Percentiles rank a stretch among this genome's conserved stretches.
Conservation (phyloP, 2,329 filamentous ascomycete genomes). For the Pseudogymnoascus sp. region DNA sequence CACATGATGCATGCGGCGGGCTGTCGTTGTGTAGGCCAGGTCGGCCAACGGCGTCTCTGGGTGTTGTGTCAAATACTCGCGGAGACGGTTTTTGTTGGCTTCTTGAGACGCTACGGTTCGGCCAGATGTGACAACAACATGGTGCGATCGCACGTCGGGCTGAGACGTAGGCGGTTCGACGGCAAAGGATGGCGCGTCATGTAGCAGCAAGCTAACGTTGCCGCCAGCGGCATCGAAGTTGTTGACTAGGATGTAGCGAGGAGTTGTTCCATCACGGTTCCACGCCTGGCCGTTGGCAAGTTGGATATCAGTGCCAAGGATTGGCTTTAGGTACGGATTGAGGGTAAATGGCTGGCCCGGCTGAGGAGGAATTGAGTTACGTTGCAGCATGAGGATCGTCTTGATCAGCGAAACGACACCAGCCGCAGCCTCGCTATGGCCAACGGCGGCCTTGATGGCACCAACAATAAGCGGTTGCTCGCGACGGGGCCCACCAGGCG, state of each 20-base stretch:
- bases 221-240: slow-evolving; percentile 36
- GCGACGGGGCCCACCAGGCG: slow-evolving; percentile 17
- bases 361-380: neutral
- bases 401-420: slow-evolving; percentile 7
- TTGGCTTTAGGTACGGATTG: neutral
- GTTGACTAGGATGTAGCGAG: slow-evolving; percentile 28
- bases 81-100: slow-evolving; percentile 19
- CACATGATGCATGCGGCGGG: slow-evolving; percentile 47
- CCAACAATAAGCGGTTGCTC: slow-evolving; percentile 9
- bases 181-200: slow-evolving; percentile 15
- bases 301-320: neutral
- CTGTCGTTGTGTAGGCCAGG: slow-evolving; percentile 24
- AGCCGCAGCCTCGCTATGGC: slow-evolving; percentile 4
- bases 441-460: slow-evolving; percentile 10
- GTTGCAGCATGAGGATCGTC: neutral
- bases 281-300: neutral
- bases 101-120: slow-evolving; percentile 20
- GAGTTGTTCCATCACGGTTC: neutral
- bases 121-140: slow-evolving; percentile 42
- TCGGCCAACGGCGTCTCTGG: slow-evolving; percentile 28
- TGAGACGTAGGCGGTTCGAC: slow-evolving; percentile 21
- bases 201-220: slow-evolving; percentile 17
- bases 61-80: slow-evolving; percentile 12
- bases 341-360: neutral
- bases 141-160: slow-evolving; percentile 32